A percentile compares a stretch with the other conserved stretches of the same genome.
Evolutionary conservation across 106 monocot species (phyloP).

Genomic region (Dioscorea zingiberensis): DNA sequence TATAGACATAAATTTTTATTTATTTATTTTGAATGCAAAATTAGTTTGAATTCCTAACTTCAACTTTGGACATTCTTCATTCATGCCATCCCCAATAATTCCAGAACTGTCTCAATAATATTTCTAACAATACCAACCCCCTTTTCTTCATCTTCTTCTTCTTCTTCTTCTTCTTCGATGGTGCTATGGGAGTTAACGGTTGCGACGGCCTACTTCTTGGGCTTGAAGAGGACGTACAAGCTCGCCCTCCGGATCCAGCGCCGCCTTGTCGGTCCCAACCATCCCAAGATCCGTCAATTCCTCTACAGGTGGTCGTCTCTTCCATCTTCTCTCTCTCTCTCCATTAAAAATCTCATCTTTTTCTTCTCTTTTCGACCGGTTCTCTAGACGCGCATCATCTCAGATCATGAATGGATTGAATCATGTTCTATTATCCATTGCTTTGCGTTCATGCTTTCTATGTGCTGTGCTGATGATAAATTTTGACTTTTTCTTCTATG

Average conservation of each 20-base stretch:
- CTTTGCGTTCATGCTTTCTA: neutral
- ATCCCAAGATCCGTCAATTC: slow-evolving; percentile 39
- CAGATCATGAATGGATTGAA: neutral
- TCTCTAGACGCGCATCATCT: neutral
- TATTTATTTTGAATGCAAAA: too few species aligned
- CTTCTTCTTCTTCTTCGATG: slow-evolving; percentile 19
- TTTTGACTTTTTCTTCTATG: too few species aligned
- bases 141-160: neutral
- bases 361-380: neutral
- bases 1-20: too few species aligned
- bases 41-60: too few species aligned
- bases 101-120: too few species aligned
- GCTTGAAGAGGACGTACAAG: slow-evolving; percentile 58
- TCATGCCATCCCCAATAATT: too few species aligned
- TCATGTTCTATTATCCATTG: neutral
- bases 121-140: neutral
- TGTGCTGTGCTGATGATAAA: too few species aligned
- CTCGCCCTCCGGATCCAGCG: slow-evolving; percentile 60
- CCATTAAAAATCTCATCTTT: neutral
- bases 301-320: slow-evolving; percentile 23
- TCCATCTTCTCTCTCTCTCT: neutral
- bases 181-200: slow-evolving; percentile 75
- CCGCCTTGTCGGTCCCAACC: slow-evolving; percentile 31
- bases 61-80: too few species aligned
- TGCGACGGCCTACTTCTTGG: slow-evolving; percentile 69